A percentile compares a stretch with the other conserved stretches of the same genome.
phyloP scores from a whole-genome alignment of 1,284 basidiomycete species.

The Xanthoconium separans region DNA sequence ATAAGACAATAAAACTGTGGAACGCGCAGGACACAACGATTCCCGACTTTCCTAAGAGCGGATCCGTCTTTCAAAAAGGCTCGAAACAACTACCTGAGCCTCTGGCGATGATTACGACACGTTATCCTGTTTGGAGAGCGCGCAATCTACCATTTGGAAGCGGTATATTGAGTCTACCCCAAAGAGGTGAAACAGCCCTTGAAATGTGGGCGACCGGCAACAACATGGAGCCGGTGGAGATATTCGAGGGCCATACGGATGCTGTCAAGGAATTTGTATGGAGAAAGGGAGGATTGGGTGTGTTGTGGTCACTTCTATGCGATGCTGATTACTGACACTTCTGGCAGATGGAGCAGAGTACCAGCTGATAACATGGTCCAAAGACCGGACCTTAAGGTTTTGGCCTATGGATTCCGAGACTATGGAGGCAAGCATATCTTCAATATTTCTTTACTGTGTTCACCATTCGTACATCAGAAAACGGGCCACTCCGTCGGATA shows the following conservation, averaged over 20 bases:
- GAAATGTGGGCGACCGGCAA: constrained; percentile 77
- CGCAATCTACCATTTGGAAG: constrained; percentile 90
- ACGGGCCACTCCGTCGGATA: constrained; percentile 38
- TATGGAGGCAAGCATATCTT: constrained; percentile 50
- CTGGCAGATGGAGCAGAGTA: constrained; percentile 67
- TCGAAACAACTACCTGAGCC: constrained; percentile 38
- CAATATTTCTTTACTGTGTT: background rate
- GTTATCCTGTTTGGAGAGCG: constrained; percentile 94
- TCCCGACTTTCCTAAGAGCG: constrained; percentile 16
- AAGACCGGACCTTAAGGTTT: constrained; percentile 89
- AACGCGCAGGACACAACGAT: constrained; percentile 42
- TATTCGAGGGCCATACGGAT: constrained; percentile 88
- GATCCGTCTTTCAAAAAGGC: constrained; percentile 14
- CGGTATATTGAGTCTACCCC: constrained; percentile 88
- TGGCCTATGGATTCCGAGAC: constrained; percentile 83
- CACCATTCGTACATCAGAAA: constrained; percentile 35
- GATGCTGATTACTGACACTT: background rate
- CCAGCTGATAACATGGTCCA: constrained; percentile 96
- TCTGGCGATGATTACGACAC: constrained; percentile 64
- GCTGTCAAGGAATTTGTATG: constrained; percentile 99
- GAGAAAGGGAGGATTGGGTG: constrained; percentile 66
- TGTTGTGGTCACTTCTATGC: constrained; percentile 12
- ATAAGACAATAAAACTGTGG: constrained; percentile 91
- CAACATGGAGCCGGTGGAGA: constrained; percentile 57
- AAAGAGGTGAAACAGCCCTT: constrained; percentile 81